Evolutionary conservation across 1,284 basidiomycete genomes (phyloP).

Genomic region (Pulchroboletus neoregius): DNA sequence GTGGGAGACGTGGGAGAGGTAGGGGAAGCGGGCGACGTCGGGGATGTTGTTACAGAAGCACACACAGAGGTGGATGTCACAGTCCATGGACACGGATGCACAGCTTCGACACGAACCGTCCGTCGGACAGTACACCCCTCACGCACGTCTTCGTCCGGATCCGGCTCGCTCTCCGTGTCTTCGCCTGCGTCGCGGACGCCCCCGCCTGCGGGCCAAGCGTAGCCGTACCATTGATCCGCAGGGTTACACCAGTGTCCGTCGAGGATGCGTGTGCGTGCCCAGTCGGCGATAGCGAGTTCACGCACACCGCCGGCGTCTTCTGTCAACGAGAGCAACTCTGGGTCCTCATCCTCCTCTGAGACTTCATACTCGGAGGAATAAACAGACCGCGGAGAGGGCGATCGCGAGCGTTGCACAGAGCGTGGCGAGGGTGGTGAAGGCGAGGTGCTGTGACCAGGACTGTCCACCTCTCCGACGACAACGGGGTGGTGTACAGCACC

Average conservation of each 20-base stretch:
- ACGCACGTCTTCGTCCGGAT: constrained; percentile 23
- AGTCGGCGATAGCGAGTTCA: constrained; percentile 66
- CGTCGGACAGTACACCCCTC: constrained; percentile 29
- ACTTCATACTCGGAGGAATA: constrained; percentile 40
- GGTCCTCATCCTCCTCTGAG: constrained; percentile 60
- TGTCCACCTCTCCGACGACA: constrained; percentile 11
- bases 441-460: constrained; percentile 24
- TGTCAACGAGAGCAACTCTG: constrained; percentile 53
- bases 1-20: constrained; percentile 16
- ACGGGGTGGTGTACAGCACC: constrained; percentile 3
- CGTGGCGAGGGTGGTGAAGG: constrained; percentile 27
- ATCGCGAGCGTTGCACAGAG: constrained; percentile 29
- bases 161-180: constrained; percentile 30
- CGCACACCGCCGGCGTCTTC: constrained; percentile 58
- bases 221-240: constrained; percentile 58
- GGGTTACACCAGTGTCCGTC: constrained; percentile 73
- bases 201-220: constrained; percentile 37
- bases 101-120: constrained; percentile 42
- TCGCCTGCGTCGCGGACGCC: constrained; percentile 33
- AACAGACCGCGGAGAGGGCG: constrained; percentile 31
- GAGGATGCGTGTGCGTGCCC: constrained; percentile 64
- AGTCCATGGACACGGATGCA: constrained; percentile 69
- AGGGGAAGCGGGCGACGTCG: constrained; percentile 16
- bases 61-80: constrained; percentile 18
- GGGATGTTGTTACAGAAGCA: constrained; percentile 12